Conservation (phyloP, 1,139 yeast genomes). For the Yamadazyma mexicana region DNA sequence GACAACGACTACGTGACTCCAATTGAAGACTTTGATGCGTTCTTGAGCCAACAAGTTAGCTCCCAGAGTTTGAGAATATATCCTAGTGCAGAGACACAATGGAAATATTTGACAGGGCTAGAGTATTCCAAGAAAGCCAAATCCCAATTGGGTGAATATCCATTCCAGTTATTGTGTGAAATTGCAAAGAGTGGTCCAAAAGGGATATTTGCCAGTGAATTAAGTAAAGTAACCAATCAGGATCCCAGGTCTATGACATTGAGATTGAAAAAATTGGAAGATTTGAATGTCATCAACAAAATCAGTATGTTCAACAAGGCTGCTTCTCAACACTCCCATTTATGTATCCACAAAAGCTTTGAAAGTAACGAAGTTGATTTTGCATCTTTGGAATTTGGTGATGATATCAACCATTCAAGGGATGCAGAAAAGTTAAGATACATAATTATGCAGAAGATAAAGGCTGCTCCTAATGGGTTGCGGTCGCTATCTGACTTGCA, state of each 20-base stretch:
- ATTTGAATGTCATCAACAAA: constrained; percentile 47
- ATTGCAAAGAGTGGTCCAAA: constrained; percentile 54
- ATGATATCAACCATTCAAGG: constrained; percentile 29
- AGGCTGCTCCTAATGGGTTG: constrained; percentile 65
- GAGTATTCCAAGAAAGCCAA: constrained; percentile 33
- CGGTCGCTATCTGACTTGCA: constrained; percentile 68
- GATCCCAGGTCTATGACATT: constrained; percentile 72
- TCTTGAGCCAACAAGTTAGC: constrained; percentile 19
- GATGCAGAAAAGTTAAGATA: constrained; percentile 31
- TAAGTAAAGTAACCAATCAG: constrained; percentile 59
- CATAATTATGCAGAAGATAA: constrained; percentile 53
- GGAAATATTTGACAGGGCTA: constrained; percentile 41
- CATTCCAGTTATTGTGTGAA: constrained; percentile 42
- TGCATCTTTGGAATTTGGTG: constrained; percentile 26
- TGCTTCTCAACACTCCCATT: constrained; percentile 50
- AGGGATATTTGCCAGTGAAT: constrained; percentile 60
- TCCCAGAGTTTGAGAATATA: constrained; percentile 22
- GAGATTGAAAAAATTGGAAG: constrained; percentile 56
- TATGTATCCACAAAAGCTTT: constrained; percentile 48
- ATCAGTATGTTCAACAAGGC: constrained; percentile 38
- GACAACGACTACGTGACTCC: constrained; percentile 14
- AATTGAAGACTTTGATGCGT: constrained; percentile 16
- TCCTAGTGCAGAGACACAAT: constrained; percentile 43
- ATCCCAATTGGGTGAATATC: constrained; percentile 39
- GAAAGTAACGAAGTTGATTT: constrained; percentile 35